These are phyloP conservation scores for Boletus coccyginus DNA, from an alignment of 768 basidiomycete species.

Conservation along the genomic window DNA sequence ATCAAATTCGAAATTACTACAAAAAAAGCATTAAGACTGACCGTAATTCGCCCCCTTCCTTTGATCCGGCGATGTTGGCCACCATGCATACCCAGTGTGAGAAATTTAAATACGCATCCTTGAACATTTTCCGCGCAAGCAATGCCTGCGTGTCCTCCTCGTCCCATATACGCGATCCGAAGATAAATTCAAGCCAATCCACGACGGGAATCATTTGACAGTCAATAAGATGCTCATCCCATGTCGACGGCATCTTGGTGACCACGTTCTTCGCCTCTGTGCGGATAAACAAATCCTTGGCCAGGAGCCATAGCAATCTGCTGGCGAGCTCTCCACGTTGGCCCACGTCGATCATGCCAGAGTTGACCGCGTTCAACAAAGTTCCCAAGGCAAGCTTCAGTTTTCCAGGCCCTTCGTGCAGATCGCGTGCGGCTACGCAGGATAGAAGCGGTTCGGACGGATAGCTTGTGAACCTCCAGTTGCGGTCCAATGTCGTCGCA, in stretches of 20 bases:
- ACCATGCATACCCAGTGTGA: conserved; percentile 17
- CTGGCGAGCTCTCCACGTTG: conserved; percentile 5
- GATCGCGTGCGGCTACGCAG: neutral
- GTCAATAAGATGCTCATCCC: conserved; percentile 4
- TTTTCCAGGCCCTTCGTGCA: neutral
- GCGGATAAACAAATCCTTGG: conserved; percentile 2
- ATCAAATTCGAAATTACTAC: neutral
- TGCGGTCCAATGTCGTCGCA: conserved; percentile 3
- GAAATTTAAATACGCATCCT: conserved; percentile 9
- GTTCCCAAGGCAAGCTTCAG: neutral
- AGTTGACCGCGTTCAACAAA: neutral
- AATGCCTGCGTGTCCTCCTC: neutral
- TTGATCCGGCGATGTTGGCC: neutral
- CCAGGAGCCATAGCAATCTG: conserved; percentile 4
- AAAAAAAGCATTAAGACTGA: neutral
- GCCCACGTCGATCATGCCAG: conserved; percentile 6
- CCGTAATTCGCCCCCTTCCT: neutral
- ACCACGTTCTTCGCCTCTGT: neutral
- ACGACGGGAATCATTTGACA: conserved; percentile 13
- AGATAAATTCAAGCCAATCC: conserved; percentile 12
- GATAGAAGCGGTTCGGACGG: conserved; percentile 20
- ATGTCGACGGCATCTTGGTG: neutral
- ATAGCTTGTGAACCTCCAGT: conserved; percentile 13
- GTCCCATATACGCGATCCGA: neutral
- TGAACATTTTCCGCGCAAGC: neutral